Evolutionary conservation across 352 stramenopile species (phyloP).

Genomic region (Globisporangium iwayamae): DNA sequence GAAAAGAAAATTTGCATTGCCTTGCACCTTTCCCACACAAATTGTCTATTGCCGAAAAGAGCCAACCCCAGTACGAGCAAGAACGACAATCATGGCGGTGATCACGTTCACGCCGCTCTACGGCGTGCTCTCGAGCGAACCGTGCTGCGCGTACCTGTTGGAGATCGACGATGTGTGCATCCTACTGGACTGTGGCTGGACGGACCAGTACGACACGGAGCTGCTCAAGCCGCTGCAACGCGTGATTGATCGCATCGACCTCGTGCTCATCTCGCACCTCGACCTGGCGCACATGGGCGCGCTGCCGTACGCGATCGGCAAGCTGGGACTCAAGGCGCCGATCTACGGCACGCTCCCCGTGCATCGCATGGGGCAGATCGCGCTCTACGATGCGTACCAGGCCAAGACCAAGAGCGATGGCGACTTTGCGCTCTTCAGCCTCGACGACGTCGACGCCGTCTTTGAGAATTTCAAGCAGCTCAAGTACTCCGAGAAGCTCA

Average conservation of each 20-base stretch:
- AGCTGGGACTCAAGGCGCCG: conserved; percentile 78
- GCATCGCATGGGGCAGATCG: conserved; percentile 96
- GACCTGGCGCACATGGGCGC: conserved; percentile 90
- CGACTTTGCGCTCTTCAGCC: conserved; percentile 86
- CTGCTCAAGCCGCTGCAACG: conserved; percentile 78
- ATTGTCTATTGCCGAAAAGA: background rate
- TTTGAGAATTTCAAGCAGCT: conserved; percentile 92
- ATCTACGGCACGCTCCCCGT: conserved; percentile 94
- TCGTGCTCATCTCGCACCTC: conserved; percentile 88
- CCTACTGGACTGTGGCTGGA: conserved; percentile 90
- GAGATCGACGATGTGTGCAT: conserved; percentile 92
- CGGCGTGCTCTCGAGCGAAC: conserved; percentile 75
- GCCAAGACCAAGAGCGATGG: conserved; percentile 90
- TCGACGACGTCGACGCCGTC: conserved; percentile 93
- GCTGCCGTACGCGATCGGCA: conserved; percentile 86
- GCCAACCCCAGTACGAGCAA: conserved; percentile 1
- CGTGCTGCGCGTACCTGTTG: conserved; percentile 85
- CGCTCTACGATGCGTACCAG: conserved; percentile 94
- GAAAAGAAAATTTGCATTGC: background rate
- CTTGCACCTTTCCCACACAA: conserved; percentile 5
- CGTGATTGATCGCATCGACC: conserved; percentile 82
- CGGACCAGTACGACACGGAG: conserved; percentile 83
- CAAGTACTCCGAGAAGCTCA: conserved; percentile 94
- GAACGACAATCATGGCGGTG: conserved; percentile 63
- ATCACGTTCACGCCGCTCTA: conserved; percentile 91